These are phyloP conservation scores for Sechiopsis laciniata DNA, from an alignment of 306 rosid species.

Conservation along the genomic window DNA sequence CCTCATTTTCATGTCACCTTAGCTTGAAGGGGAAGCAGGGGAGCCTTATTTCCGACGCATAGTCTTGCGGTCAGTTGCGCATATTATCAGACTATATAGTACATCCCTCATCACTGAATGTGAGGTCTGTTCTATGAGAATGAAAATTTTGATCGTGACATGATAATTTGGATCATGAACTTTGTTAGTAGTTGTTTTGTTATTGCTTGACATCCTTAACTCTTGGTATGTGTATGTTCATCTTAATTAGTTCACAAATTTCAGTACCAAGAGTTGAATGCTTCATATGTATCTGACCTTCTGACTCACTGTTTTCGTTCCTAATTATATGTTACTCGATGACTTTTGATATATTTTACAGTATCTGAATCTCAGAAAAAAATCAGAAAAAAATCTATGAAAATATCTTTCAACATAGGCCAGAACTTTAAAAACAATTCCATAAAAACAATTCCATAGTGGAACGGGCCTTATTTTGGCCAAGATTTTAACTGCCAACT, in stretches of 20 bases:
- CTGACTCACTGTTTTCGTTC: background rate
- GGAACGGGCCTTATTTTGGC: no score
- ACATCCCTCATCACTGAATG: constrained; percentile 89
- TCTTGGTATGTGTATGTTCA: background rate
- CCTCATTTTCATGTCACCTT: constrained; percentile 27
- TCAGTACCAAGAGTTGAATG: background rate
- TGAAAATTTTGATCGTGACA: background rate
- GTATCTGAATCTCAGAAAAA: no score
- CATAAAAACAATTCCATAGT: no score
- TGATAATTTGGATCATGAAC: constrained; percentile 5
- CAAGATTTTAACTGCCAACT: no score
- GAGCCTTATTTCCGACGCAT: constrained; percentile 90
- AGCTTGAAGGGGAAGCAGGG: constrained; percentile 95
- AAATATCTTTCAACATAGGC: no score
- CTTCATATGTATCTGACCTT: background rate
- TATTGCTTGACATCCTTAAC: constrained; percentile 5
- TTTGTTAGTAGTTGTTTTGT: background rate
- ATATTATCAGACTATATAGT: constrained; percentile 92
- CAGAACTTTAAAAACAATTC: no score
- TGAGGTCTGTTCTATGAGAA: constrained; percentile 56
- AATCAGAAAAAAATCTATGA: no score
- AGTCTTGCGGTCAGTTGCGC: constrained; percentile 98
- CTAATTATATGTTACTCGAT: background rate
- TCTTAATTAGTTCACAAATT: constrained; percentile 10
- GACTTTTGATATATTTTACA: no score